Percentiles rank a stretch among this genome's conserved stretches.
Evolutionary conservation across 2,329 filamentous ascomycete species (phyloP).

Genomic region (Chrysosporium keratinophilum): DNA sequence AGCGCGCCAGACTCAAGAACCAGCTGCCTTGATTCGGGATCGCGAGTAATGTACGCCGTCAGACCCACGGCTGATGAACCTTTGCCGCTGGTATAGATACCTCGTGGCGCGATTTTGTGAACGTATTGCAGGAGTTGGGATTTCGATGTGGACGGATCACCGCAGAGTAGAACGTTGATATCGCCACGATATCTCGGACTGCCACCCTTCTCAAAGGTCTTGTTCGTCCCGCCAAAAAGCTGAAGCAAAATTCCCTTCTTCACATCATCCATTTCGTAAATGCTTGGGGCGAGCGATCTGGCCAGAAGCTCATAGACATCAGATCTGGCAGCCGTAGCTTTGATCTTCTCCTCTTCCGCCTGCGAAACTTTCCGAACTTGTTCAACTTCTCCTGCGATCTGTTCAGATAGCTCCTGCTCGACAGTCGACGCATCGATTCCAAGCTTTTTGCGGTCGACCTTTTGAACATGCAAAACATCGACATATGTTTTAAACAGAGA

Average conservation of each 20-base stretch:
- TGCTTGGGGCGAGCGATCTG: constrained; percentile 81
- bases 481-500: constrained; percentile 97
- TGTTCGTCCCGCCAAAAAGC: constrained; percentile 95
- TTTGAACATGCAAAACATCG: constrained; percentile 89
- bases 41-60: constrained; percentile 65
- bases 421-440: constrained; percentile 84
- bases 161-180: constrained; percentile 92
- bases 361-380: constrained; percentile 72
- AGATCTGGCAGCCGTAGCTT: constrained; percentile 61
- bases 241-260: constrained; percentile 97
- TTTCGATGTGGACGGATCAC: constrained; percentile 92
- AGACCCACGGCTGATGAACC: constrained; percentile 66
- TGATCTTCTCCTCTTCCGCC: constrained; percentile 85
- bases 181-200: constrained; percentile 93
- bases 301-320: constrained; percentile 92
- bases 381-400: constrained; percentile 60
- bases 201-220: constrained; percentile 91
- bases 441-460: constrained; percentile 89
- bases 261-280: constrained; percentile 97
- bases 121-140: constrained; percentile 91
- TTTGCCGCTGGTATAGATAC: constrained; percentile 67
- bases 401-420: constrained; percentile 67
- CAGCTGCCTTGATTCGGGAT: constrained; percentile 61
- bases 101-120: constrained; percentile 91
- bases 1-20: constrained; percentile 66